Base-by-base conservation (phyloP, 345 rosid genomes). In the Eucalyptus marginata region DNA sequence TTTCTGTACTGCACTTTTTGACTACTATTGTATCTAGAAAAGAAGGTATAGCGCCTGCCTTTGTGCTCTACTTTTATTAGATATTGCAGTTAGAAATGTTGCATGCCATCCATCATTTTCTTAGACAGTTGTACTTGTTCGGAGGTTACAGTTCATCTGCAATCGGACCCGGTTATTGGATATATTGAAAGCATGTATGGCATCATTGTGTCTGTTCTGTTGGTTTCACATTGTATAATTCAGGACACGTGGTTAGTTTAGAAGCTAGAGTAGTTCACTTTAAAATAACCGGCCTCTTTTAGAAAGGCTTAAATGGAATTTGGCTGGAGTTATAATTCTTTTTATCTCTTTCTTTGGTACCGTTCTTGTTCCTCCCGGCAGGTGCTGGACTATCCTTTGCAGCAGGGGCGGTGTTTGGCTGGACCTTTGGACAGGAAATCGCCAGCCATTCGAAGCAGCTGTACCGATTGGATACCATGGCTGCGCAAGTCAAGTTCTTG, bases 361-460 rank as follows among this genome's bases (percentile, higher is more conserved):
- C 24, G 1, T 18, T 49, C 31, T 49, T 86, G 64, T 49, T 46
- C 83, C 47, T 87, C 83, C 18, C 0, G 27, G 79, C 94, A 98
- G 99, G 99, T 92, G 93, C 98, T 86, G 99, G 96, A 47, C 91
- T 97, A 88, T 94, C 99, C 10, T 93, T 96, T 56, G 89, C 91
- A 47, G 99, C 96, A 13, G 99, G 99, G 89, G 99, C 94, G 44
- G 92, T 92, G 79, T 97, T 97, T 88, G 99, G 99, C 59, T 96
- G 95, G 95, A 96, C 97, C 17, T 97, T 96, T 84, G 99, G 99
- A 86, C 99, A 97, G 33, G 99, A 97, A 91, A 18, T 95, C 6
- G 97, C 96, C 7, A 95, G 92, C 92, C 99, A 97, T 86, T 89
- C 93, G 43, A 87, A 91, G 88, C 99, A 96, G 86, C 98, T 97